A percentile compares a stretch with the other conserved stretches of the same genome.
Evolutionary conservation across 345 rosid genomes (phyloP).

Genomic region (Passiflora organensis): DNA sequence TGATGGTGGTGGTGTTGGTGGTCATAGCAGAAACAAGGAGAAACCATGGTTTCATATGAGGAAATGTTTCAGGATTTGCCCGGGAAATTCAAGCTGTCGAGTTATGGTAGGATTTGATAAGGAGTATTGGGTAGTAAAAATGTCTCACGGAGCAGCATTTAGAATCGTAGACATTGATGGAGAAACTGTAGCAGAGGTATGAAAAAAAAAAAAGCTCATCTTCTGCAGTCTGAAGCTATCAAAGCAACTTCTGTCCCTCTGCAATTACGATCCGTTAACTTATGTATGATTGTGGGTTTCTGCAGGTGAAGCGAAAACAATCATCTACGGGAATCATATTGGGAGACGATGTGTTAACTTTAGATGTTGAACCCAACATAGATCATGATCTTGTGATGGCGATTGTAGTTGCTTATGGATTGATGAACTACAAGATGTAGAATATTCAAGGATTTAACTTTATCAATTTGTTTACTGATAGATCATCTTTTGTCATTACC

Average conservation of each 20-base stretch:
- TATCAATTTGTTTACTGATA: background rate
- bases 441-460: background rate
- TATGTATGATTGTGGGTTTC: background rate
- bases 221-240: background rate
- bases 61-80: constrained; percentile 15
- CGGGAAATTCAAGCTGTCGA: constrained; percentile 20
- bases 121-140: constrained; percentile 20
- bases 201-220: background rate
- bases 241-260: no score
- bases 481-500: background rate
- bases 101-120: constrained; percentile 17
- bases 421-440: constrained; percentile 22
- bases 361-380: constrained; percentile 21
- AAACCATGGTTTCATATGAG: constrained; percentile 36
- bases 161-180: constrained; percentile 23
- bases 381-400: constrained; percentile 25
- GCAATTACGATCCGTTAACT: no score
- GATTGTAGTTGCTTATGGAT: constrained; percentile 21
- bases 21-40: constrained; percentile 4
- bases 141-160: constrained; percentile 22
- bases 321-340: constrained; percentile 13
- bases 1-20: background rate
- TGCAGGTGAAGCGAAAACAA: constrained; percentile 40
- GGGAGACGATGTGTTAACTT: constrained; percentile 25
- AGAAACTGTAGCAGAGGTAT: constrained; percentile 36